These are phyloP conservation scores for Citrus sinensis DNA, from an alignment of 345 rosid species.

Conservation along the genomic window DNA sequence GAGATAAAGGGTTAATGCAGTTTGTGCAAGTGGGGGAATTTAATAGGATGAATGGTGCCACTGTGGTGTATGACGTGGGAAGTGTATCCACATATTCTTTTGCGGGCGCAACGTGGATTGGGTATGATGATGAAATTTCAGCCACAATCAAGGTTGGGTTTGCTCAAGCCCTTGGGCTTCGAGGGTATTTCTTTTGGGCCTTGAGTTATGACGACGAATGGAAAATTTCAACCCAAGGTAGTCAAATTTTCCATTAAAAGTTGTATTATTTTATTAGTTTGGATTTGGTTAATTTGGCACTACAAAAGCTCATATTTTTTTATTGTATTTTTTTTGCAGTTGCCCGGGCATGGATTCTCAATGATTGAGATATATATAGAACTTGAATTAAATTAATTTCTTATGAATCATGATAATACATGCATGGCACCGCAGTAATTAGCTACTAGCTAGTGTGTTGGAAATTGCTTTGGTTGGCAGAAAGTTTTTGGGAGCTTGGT, in stretches of 20 bases:
- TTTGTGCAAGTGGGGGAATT: constrained; percentile 27
- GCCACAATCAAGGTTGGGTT: constrained; percentile 31
- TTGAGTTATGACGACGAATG: constrained; percentile 35
- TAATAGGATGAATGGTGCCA: constrained; percentile 32
- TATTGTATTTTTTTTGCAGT: constrained; percentile 9
- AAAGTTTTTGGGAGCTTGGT: too few species aligned
- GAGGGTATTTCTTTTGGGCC: constrained; percentile 73
- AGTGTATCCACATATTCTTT: constrained; percentile 47
- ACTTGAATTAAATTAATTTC: background rate
- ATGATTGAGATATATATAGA: constrained; percentile 10
- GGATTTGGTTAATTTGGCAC: too few species aligned
- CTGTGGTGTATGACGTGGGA: constrained; percentile 30
- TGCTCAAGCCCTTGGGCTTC: constrained; percentile 48
- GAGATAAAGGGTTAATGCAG: constrained; percentile 14
- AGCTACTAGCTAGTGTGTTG: too few species aligned
- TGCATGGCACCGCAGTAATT: background rate
- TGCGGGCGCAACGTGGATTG: constrained; percentile 35
- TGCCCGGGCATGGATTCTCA: constrained; percentile 28
- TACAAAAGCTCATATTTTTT: background rate
- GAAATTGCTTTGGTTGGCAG: too few species aligned
- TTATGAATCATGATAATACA: background rate
- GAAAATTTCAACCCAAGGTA: constrained; percentile 51
- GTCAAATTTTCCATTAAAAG: background rate
- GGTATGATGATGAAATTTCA: constrained; percentile 38
- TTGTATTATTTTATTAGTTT: too few species aligned